phyloP scores from a whole-genome alignment of 2,329 filamentous ascomycete species.

The Calonectria naviculata region DNA sequence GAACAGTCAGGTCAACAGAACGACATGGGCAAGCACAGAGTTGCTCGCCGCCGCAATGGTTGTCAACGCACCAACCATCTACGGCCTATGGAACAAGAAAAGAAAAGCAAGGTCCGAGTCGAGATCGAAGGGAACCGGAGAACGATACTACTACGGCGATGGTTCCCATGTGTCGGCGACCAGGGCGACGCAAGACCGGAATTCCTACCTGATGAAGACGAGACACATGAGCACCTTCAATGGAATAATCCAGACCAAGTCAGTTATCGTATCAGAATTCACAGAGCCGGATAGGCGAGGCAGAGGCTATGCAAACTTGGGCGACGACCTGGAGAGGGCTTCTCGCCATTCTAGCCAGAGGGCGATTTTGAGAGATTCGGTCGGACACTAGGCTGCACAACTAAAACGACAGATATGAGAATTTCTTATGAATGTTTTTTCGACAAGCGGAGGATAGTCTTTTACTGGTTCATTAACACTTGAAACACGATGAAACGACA shows the following conservation, averaged over 20 bases:
- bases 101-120: constrained; percentile 29
- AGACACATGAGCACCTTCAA: constrained; percentile 7
- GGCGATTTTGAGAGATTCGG: not conserved
- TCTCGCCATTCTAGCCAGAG: constrained; percentile 12
- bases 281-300: constrained; percentile 9
- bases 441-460: not conserved
- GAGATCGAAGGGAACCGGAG: constrained; percentile 6
- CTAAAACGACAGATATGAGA: not conserved
- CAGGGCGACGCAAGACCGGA: not conserved
- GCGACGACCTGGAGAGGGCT: constrained; percentile 5
- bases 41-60: constrained; percentile 46
- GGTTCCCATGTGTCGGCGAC: constrained; percentile 1
- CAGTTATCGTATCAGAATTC: constrained; percentile 13
- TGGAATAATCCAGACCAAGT: constrained; percentile 18
- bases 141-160: constrained; percentile 3
- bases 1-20: constrained; percentile 48
- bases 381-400: not conserved
- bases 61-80: constrained; percentile 52
- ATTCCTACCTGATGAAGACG: constrained; percentile 7
- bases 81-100: constrained; percentile 46
- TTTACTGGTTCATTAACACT: not conserved
- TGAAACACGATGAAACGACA: not conserved
- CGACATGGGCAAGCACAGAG: constrained; percentile 52
- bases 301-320: constrained; percentile 8
- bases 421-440: not conserved